Conservation (phyloP, 2,329 filamentous ascomycete genomes). For the Aspergillus transmontanensis region DNA sequence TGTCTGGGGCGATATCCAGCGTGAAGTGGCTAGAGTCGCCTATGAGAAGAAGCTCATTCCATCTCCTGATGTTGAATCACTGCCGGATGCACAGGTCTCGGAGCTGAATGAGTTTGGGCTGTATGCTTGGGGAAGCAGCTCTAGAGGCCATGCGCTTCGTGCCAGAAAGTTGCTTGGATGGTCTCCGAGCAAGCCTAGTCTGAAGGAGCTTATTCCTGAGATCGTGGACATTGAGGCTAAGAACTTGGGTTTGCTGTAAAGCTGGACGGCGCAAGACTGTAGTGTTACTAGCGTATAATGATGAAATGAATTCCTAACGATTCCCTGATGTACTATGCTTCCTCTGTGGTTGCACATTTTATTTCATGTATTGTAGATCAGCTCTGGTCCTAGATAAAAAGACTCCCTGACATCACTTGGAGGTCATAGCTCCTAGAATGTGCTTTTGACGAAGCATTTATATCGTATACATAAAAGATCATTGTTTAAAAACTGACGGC, state of each 20-base stretch:
- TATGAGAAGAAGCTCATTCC: slow-evolving; percentile 57
- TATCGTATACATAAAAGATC: too few species aligned
- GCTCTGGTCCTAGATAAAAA: too few species aligned
- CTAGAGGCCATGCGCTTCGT: slow-evolving; percentile 38
- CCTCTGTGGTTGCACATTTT: background rate
- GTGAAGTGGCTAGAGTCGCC: slow-evolving; percentile 47
- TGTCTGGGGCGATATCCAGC: slow-evolving; percentile 44
- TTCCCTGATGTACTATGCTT: background rate
- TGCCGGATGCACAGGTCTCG: slow-evolving; percentile 35
- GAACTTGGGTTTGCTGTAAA: slow-evolving; percentile 34
- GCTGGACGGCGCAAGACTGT: background rate
- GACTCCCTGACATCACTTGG: too few species aligned
- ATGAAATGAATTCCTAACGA: slow-evolving; percentile 12
- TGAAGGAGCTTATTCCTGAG: slow-evolving; percentile 58
- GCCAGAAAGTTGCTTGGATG: slow-evolving; percentile 43
- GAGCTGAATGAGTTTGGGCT: slow-evolving; percentile 45
- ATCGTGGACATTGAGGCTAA: slow-evolving; percentile 56
- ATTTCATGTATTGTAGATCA: too few species aligned
- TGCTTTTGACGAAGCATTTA: too few species aligned
- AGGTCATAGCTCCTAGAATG: too few species aligned
- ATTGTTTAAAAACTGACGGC: too few species aligned
- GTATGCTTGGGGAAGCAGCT: slow-evolving; percentile 44
- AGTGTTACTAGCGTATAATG: background rate
- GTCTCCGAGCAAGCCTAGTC: slow-evolving; percentile 43
- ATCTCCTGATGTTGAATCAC: slow-evolving; percentile 40